Evolutionary conservation across 768 basidiomycete species (phyloP), one percentile per base, ranked within the genome.

Genomic region (Paxillus involutus): DNA sequence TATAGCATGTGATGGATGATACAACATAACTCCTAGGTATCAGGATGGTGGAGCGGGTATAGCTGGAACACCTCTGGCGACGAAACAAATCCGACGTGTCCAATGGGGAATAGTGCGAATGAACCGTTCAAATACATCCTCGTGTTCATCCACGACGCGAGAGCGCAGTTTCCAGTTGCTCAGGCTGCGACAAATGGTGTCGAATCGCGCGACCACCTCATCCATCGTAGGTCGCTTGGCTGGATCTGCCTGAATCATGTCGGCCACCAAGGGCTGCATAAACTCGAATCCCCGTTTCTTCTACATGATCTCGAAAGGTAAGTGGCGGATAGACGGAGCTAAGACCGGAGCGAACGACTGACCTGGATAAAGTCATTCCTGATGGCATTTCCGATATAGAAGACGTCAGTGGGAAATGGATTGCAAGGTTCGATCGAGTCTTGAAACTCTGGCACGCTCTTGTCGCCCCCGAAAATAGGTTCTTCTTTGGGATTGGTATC

Each of bases 391-490:
- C 77, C 77, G 0, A 79, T 55, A 30, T 73, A 73, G 53, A 77
- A 80, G 1, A 81, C 63, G 33, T 81, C 80, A 0, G 71, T 73
- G 0, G 71, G 62, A 42, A 80, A 81, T 0, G 77, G 75, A 54
- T 80, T 58, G 10, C 67, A 61, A 0, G 63, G 69, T 1, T 54
- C 35, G 0, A 53, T 32, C 6, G 51, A 59, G 12, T 61, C 61
- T 24, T 69, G 61, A 41, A 71, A 72, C 44, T 79, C 77, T 0
- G 79, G 78, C 0, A 70, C 71, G 0, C 73, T 62, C 47, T 70
- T 71, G 59, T 83, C 79, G 3, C 72, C 77, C 0, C 77, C 79
- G 8, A 58, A 56, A 2, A 75, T 63, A 0, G 72, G 67, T 6
- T 55, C 41, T 30, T 69, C 72, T 0, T 55, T 56, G 0, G 74